Percentiles rank a stretch among this genome's conserved stretches.
These are phyloP conservation scores for Suillus placidus DNA, from an alignment of 768 basidiomycete species.

Conservation along the genomic window DNA sequence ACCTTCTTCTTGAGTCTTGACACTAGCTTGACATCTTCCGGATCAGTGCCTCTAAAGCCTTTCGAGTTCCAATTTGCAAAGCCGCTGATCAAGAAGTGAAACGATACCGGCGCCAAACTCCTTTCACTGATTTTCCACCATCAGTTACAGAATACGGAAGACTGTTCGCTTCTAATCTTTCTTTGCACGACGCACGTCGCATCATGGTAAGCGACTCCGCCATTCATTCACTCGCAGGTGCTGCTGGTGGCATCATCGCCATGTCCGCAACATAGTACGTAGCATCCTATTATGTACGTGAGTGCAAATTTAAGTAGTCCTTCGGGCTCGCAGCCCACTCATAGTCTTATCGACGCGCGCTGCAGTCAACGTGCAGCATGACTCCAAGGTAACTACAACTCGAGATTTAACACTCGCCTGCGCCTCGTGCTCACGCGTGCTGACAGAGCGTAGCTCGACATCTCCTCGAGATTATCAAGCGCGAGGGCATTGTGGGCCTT, in stretches of 20 bases:
- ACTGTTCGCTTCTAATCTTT: not conserved
- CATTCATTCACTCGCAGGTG: constrained; percentile 88
- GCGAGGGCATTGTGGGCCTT: constrained; percentile 82
- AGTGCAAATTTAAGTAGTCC: not conserved
- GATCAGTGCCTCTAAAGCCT: not conserved
- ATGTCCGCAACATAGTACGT: constrained; percentile 90
- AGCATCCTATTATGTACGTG: not conserved
- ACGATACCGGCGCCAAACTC: not conserved
- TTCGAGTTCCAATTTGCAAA: not conserved
- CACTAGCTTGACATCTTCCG: not conserved
- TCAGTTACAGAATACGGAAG: not conserved
- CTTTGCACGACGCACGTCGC: not conserved
- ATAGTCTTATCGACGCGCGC: constrained; percentile 92
- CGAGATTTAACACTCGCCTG: not conserved
- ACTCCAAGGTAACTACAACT: constrained; percentile 58
- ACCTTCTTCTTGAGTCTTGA: too few species aligned
- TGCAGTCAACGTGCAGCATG: constrained; percentile 84
- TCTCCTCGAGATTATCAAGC: constrained; percentile 73
- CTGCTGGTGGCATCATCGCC: constrained; percentile 85
- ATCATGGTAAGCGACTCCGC: constrained; percentile 71
- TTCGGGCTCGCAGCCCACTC: constrained; percentile 63
- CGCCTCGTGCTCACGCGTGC: constrained; percentile 11
- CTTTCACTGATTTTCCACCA: not conserved
- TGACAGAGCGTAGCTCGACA: constrained; percentile 65
- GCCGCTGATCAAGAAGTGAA: not conserved